phyloP scores from a whole-genome alignment of 1,139 yeast species.

The Meyerozyma athensensis region DNA sequence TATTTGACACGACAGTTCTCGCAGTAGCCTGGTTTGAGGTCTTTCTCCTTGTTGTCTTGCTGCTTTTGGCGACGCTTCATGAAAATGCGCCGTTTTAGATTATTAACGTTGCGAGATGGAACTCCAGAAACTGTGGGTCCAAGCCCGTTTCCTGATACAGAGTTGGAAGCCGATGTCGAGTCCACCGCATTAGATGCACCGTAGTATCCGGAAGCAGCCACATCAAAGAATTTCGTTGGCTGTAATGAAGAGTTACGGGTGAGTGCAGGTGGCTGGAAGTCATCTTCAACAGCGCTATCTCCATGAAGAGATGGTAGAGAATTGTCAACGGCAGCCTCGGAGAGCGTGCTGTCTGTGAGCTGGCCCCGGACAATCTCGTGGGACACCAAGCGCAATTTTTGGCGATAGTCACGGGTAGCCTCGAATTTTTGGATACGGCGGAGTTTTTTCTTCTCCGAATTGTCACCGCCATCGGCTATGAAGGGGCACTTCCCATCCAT shows the following conservation, averaged over 20 bases:
- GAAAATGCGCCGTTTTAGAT: slow-evolving; percentile 50
- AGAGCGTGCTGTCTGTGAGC: background rate
- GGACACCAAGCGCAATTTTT: slow-evolving; percentile 32
- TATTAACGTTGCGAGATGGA: slow-evolving; percentile 60
- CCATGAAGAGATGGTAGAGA: background rate
- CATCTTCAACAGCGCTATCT: slow-evolving; percentile 3
- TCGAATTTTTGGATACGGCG: slow-evolving; percentile 39
- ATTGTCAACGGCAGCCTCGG: background rate
- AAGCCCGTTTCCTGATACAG: slow-evolving; percentile 56
- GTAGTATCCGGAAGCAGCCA: slow-evolving; percentile 77
- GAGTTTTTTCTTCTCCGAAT: slow-evolving; percentile 33
- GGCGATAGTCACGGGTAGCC: slow-evolving; percentile 37
- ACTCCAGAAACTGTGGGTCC: slow-evolving; percentile 67
- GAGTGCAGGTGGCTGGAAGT: slow-evolving; percentile 18
- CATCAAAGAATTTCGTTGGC: slow-evolving; percentile 48
- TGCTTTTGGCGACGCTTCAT: slow-evolving; percentile 33
- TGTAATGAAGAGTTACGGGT: slow-evolving; percentile 21
- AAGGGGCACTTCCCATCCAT: slow-evolving; percentile 74
- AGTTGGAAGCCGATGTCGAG: slow-evolving; percentile 37
- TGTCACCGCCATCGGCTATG: slow-evolving; percentile 43
- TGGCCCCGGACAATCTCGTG: slow-evolving; percentile 15
- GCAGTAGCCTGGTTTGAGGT: slow-evolving; percentile 66
- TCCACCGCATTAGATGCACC: slow-evolving; percentile 51
- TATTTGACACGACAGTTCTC: slow-evolving; percentile 91
- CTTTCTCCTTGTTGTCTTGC: slow-evolving; percentile 23